Conservation (phyloP, 1,284 basidiomycete genomes). For the Rugosomyces carneus region DNA sequence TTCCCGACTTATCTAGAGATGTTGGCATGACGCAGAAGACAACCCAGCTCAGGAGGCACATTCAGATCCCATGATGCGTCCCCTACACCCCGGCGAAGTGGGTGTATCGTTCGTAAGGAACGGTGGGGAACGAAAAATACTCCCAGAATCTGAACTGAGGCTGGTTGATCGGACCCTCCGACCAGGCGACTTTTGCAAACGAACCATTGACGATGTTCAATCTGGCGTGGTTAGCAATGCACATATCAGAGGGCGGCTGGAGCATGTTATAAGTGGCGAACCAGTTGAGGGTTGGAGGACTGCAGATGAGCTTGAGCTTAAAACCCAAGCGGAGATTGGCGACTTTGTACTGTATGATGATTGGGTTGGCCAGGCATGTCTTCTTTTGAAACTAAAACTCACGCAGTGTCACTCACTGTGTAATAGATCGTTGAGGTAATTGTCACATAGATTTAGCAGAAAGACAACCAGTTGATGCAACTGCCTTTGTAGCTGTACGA, state of each 20-base stretch:
- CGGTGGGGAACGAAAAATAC: constrained; percentile 58
- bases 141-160: constrained; percentile 62
- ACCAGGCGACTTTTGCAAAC: constrained; percentile 81
- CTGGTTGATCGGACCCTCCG: constrained; percentile 79
- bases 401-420: constrained; percentile 12
- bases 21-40: constrained; percentile 79
- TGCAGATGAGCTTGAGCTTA: constrained; percentile 52
- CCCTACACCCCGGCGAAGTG: constrained; percentile 75
- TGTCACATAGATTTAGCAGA: neutral
- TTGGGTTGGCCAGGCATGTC: constrained; percentile 83
- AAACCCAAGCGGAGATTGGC: constrained; percentile 61
- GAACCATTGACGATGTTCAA: constrained; percentile 62
- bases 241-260: constrained; percentile 58
- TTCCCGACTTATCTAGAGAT: constrained; percentile 42
- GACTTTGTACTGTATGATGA: constrained; percentile 80
- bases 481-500: constrained; percentile 71
- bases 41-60: constrained; percentile 35
- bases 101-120: constrained; percentile 68
- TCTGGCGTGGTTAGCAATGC: constrained; percentile 74
- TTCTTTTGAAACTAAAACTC: constrained; percentile 1
- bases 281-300: constrained; percentile 60
- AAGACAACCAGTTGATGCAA: neutral
- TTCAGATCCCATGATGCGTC: constrained; percentile 67
- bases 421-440: constrained; percentile 4
- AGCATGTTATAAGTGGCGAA: constrained; percentile 70